Evolutionary conservation across 2,329 filamentous ascomycete species (phyloP).

Genomic region (Colletotrichum shisoi): DNA sequence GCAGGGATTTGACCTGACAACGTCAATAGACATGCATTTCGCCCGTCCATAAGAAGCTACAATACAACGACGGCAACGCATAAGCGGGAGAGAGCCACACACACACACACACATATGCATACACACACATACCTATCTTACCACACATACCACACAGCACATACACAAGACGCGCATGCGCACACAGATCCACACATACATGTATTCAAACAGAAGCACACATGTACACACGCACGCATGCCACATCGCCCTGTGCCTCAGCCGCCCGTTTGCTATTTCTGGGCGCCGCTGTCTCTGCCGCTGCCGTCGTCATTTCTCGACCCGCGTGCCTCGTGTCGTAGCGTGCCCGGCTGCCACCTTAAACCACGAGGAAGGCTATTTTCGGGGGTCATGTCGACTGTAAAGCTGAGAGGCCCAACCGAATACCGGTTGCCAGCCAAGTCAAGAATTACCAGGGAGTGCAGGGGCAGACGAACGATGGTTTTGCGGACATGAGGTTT

Average conservation of each 20-base stretch:
- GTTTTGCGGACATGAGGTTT: neutral
- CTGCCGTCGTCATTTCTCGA: constrained; percentile 3
- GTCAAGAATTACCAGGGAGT: neutral
- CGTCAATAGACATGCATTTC: constrained; percentile 19
- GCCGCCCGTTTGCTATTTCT: constrained; percentile 33
- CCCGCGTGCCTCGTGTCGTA: constrained; percentile 23
- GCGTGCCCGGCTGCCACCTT: neutral
- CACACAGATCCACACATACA: constrained; percentile 6
- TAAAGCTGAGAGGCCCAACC: constrained; percentile 3
- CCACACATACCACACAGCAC: constrained; percentile 13
- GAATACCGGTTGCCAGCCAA: neutral
- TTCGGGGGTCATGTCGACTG: neutral
- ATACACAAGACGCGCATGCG: constrained; percentile 6
- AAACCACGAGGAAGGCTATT: neutral
- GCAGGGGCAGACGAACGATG: neutral
- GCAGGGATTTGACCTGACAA: constrained; percentile 16
- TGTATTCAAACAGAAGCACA: too few relatives aligned
- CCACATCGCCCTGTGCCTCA: constrained; percentile 17
- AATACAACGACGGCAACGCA: constrained; percentile 23
- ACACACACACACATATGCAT: neutral
- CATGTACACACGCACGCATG: neutral
- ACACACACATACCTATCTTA: neutral
- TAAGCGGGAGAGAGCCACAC: constrained; percentile 22
- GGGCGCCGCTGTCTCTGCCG: neutral
- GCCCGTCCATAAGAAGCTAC: neutral